Conservation (phyloP, 192 early-diverging fungal genomes). For the Geranomyces variabilis region DNA sequence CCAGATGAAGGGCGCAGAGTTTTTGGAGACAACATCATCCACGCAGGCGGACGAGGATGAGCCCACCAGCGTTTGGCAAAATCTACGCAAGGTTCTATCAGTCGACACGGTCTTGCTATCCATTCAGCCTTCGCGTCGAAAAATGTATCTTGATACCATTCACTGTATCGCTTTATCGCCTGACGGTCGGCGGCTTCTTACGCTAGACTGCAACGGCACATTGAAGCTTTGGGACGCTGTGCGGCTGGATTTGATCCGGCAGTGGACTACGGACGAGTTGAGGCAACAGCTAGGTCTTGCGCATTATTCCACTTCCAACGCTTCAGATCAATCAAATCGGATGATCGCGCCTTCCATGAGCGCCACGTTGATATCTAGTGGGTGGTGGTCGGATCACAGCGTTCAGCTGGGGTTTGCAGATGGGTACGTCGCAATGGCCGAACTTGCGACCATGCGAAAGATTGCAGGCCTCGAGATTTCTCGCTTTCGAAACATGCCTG, state of each 20-base stretch:
- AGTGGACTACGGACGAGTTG: constrained; percentile 22
- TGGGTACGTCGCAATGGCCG: constrained; percentile 54
- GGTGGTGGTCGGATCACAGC: constrained; percentile 60
- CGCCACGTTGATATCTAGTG: constrained; percentile 40
- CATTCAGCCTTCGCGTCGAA: constrained; percentile 20
- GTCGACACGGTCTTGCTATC: constrained; percentile 27
- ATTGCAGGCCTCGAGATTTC: constrained; percentile 3
- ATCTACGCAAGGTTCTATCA: constrained; percentile 19
- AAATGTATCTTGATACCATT: constrained; percentile 25
- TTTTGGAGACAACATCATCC: background rate
- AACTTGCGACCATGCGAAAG: constrained; percentile 43
- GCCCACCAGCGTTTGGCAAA: constrained; percentile 8
- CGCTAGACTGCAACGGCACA: constrained; percentile 27
- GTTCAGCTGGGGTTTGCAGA: constrained; percentile 54
- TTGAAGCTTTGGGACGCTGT: constrained; percentile 26
- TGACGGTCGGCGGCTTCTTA: constrained; percentile 17
- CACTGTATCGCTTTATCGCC: constrained; percentile 27
- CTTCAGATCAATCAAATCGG: background rate
- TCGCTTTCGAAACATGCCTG: constrained; percentile 6
- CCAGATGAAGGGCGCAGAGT: constrained; percentile 21
- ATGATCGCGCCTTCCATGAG: background rate
- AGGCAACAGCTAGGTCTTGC: background rate
- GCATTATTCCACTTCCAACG: background rate
- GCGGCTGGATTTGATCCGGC: constrained; percentile 9
- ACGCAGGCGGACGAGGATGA: background rate